Conservation (phyloP, 257 asterid species). For the Leonotis leonurus region DNA sequence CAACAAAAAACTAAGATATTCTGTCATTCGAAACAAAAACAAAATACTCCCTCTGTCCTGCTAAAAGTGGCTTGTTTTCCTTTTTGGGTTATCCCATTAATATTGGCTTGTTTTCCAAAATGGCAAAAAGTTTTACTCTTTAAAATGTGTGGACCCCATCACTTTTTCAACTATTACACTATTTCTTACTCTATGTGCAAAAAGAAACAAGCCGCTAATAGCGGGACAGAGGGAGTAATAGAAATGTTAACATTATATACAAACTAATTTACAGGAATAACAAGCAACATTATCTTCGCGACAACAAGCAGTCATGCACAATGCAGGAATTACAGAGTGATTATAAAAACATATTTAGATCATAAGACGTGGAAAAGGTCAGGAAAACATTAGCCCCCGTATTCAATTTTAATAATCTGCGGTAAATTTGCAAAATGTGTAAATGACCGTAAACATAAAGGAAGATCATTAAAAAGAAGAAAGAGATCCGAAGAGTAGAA, state of each 20-base stretch:
- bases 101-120: too few species aligned
- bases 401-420: neutral
- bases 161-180: too few species aligned
- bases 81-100: too few species aligned
- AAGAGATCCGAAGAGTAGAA: slow-evolving; percentile 5
- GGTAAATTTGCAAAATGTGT: neutral
- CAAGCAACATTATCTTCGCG: neutral
- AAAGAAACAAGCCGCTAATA: too few species aligned
- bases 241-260: neutral
- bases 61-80: too few species aligned
- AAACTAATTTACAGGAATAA: neutral
- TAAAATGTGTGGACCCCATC: too few species aligned
- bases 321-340: neutral
- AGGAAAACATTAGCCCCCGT: slow-evolving; percentile 1
- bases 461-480: neutral
- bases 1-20: slow-evolving; percentile 2
- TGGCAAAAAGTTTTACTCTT: too few species aligned
- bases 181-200: too few species aligned
- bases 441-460: neutral
- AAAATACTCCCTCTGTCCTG: too few species aligned
- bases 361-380: neutral
- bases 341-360: neutral
- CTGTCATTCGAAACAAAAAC: neutral
- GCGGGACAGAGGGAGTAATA: too few species aligned
- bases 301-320: neutral